These are phyloP conservation scores for Entonaema liquescens DNA, from an alignment of 495 filamentous ascomycete species.

Conservation along the genomic window DNA sequence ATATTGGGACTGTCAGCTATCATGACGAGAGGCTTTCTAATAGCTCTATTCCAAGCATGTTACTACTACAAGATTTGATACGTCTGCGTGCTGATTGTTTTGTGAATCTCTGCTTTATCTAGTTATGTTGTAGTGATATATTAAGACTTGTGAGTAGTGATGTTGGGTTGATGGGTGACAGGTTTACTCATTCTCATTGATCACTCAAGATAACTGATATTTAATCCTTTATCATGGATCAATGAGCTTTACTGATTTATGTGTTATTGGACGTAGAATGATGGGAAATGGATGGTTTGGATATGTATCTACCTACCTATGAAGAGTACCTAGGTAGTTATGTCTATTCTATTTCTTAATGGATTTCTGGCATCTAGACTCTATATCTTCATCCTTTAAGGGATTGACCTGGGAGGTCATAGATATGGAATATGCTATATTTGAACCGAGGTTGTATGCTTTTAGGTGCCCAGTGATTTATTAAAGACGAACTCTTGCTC, in stretches of 20 bases:
- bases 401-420: background rate
- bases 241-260: background rate
- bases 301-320: background rate
- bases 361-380: background rate
- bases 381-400: background rate
- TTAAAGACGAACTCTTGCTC: too few species aligned
- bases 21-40: slow-evolving; percentile 15
- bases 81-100: slow-evolving; percentile 6
- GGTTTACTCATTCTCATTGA: too few species aligned
- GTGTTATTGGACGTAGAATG: background rate
- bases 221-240: too few species aligned
- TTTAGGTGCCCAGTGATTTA: too few species aligned
- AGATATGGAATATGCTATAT: background rate
- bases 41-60: slow-evolving; percentile 33
- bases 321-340: too few species aligned
- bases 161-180: background rate
- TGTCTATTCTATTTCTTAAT: too few species aligned
- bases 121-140: slow-evolving; percentile 8
- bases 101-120: background rate
- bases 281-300: background rate
- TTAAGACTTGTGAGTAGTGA: background rate
- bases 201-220: too few species aligned
- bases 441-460: background rate
- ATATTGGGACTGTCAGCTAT: slow-evolving; percentile 18
- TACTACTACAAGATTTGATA: slow-evolving; percentile 5